Base-by-base conservation (phyloP, 208 protist genomes). In the Leishmania mexicana region DNA sequence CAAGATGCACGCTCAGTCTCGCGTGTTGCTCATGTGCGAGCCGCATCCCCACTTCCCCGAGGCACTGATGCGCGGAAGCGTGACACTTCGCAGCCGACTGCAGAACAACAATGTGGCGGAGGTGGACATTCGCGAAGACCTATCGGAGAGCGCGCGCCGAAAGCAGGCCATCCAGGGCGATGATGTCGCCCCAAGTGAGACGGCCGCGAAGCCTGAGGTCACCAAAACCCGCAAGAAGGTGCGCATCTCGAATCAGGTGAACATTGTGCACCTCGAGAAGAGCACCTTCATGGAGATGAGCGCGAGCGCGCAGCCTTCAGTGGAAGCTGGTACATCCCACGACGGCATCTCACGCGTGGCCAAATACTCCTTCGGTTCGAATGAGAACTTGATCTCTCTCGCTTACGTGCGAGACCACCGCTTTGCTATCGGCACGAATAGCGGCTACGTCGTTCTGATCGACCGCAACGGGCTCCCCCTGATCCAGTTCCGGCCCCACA, bases 11-110 rank as follows among this genome's bases (percentile, higher is more conserved):
- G 54, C 77, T 51, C 84, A 86, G 78, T 83, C 93, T 60, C 90
- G 94, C 51, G 85, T 97, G 76, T 88, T 97, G 84, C 91, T 97
- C 64, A 97, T 97, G 94, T 96, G 94, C 83, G 94, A 97, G 85
- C 94, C 94, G 21, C 94, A 97, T 75, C 94, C 94, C 47, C 94
- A 97, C 85, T 97, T 97, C 81, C 94, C 94, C 40, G 92, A 95
- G 80, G 86, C 78, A 42, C 87, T 97, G 72, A 92, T 97, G 84
- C 85, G 90, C 54, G 87, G 88, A 67, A 88, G 86, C 57, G 88
- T 97, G 38, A 97, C 94, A 40, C 89, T 97, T 64, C 94, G 94
- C 79, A 89, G 94, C 83, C 90, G 89, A 17, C 87, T 97, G 42
- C 88, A 93, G 75, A 84, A 82, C 68, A 89, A 88, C 80, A 92